Evolutionary conservation across 2,329 filamentous ascomycete genomes (phyloP).

Genomic region (Aspergillus pseudonomiae): DNA sequence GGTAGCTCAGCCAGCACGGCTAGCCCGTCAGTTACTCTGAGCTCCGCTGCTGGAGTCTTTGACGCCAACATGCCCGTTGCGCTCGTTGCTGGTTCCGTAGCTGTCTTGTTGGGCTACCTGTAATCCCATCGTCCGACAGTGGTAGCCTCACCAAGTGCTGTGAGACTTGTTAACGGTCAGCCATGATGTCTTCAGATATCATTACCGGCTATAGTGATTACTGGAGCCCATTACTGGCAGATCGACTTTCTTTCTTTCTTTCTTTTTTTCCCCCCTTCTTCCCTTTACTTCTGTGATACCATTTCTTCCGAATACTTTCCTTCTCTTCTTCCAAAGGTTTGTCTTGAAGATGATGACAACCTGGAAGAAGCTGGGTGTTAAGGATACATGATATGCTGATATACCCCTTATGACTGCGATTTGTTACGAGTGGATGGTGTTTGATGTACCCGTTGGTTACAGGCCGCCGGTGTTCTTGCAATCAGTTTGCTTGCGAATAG

Average conservation of each 20-base stretch:
- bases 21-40: slow-evolving; percentile 24
- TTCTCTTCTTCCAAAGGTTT: slow-evolving; percentile 1
- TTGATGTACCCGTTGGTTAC: neutral
- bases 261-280: slow-evolving; percentile 24
- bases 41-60: slow-evolving; percentile 22
- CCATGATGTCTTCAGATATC: neutral
- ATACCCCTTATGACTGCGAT: slow-evolving; percentile 34
- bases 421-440: slow-evolving; percentile 36
- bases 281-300: slow-evolving; percentile 6
- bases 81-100: slow-evolving; percentile 42
- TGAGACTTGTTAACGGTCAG: too few relatives aligned
- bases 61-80: slow-evolving; percentile 33
- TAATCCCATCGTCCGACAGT: slow-evolving; percentile 24
- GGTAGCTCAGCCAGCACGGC: slow-evolving; percentile 23
- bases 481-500: neutral
- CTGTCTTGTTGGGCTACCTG: slow-evolving; percentile 39
- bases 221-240: neutral
- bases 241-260: slow-evolving; percentile 7
- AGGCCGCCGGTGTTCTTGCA: neutral
- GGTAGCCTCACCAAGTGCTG: neutral
- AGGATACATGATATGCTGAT: slow-evolving; percentile 25
- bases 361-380: slow-evolving; percentile 21
- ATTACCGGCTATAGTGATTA: neutral
- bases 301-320: slow-evolving; percentile 24
- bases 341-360: slow-evolving; percentile 1